phyloP scores from a whole-genome alignment of 768 basidiomycete genomes.

The Lactifluus echinatus region DNA sequence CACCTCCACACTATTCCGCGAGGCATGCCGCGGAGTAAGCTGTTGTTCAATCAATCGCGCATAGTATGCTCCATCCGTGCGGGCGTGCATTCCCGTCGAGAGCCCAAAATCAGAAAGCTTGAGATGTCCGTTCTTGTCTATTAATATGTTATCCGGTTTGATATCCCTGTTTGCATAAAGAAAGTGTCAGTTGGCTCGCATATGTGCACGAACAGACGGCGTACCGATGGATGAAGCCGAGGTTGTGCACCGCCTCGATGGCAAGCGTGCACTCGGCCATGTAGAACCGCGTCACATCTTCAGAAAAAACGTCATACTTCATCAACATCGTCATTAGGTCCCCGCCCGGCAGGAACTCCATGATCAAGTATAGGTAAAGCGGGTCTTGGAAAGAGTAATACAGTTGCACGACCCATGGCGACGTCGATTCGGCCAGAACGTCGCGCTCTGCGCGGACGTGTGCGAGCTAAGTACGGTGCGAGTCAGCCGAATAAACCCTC shows the following conservation, averaged over 20 bases:
- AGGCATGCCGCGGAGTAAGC: conserved; percentile 38
- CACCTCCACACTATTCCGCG: conserved; percentile 92
- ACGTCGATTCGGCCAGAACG: conserved; percentile 91
- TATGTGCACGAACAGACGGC: conserved; percentile 21
- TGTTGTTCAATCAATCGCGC: conserved; percentile 69
- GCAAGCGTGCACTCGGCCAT: conserved; percentile 96
- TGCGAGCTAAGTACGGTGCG: conserved; percentile 54
- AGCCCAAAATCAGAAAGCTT: conserved; percentile 98
- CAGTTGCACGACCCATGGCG: conserved; percentile 93
- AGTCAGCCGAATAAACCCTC: not conserved
- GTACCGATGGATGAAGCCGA: conserved; percentile 96
- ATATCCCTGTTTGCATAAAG: conserved; percentile 61
- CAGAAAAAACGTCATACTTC: conserved; percentile 98
- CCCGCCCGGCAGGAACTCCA: conserved; percentile 98
- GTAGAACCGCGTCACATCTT: conserved; percentile 98
- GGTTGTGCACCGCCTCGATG: conserved; percentile 93
- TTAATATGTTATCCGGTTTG: conserved; percentile 98
- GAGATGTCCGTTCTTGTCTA: conserved; percentile 94
- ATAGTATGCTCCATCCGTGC: conserved; percentile 94
- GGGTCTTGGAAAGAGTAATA: conserved; percentile 97
- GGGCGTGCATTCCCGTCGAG: conserved; percentile 96
- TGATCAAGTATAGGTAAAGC: conserved; percentile 88
- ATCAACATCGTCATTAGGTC: conserved; percentile 99
- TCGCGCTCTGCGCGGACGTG: conserved; percentile 98
- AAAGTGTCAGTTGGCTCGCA: not conserved